Base-by-base conservation (phyloP, 768 basidiomycete genomes). In the Boletus reticuloceps region DNA sequence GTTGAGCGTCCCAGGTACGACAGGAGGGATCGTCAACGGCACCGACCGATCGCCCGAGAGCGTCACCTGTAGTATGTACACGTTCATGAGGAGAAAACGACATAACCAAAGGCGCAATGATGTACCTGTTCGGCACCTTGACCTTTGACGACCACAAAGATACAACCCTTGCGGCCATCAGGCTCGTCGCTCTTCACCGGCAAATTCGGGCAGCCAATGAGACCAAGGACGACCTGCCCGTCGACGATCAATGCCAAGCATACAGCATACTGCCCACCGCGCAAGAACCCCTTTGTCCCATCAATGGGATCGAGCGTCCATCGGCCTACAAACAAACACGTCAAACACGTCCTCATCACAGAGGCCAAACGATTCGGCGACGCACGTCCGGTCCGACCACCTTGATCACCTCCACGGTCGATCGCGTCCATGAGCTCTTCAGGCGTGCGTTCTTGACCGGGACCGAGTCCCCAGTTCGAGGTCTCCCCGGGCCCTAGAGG, bases 151-250 rank as follows among this genome's bases (percentile, higher is more conserved):
- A 2, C 20, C 20, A 20, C 20, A 20, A 20, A 20, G 20, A 20
- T 20, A 20, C 20, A 20, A 20, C 20, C 20, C 20, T 20, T 85
- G 37, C 77, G 78, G 12, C 81, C 81, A 11, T 85, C 76, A 5
- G 86, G 82, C 37, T 80, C 70, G 1, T 70, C 59, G 5, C 73
- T 70, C 61, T 83, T 76, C 38, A 84, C 71, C 11, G 85, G 88
- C 17, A 98, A 77, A 71, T 99, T 99, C 1, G 96, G 96, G 70
- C 95, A 97, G 8, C 93, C 94, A 60, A 94, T 87, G 17, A 94
- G 84, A 6, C 91, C 94, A 3, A 97, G 77, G 65, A 91, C 78
- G 36, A 93, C 90, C 49, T 84, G 69, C 0, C 88, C 80, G 59
- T 94, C 84, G 41, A 91, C 78, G 64, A 96, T 84, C 51, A 97